Evolutionary conservation across 495 filamentous ascomycete species (phyloP), one percentile per base, ranked within the genome.

Genomic region (Hamigera avellanea): DNA sequence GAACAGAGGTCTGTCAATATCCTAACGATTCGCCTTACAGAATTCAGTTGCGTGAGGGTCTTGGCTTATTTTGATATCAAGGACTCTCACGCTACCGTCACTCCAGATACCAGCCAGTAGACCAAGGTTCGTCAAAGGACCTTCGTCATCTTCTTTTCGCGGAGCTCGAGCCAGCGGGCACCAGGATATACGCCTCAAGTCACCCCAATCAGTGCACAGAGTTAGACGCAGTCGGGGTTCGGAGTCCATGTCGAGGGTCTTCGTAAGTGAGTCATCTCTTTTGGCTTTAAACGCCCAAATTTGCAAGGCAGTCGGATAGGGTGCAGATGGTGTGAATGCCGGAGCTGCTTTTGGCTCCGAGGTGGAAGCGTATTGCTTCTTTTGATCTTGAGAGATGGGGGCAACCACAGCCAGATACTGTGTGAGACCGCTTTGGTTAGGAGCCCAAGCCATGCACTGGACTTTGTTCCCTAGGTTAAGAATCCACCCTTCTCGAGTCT

Each of bases 191-290:
- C 64, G 59, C 36, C 64, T 67, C 10, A 76, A 46, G 36, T 70
- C 56, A 3, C 77, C 80, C 76, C 79, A 83, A 6, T 76, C 61
- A 2, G 72, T 70, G 45, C 78, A 82, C 14, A 81, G 42, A 2
- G 70, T 63, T n/a, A 70, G 46, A 30, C 52, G 59, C 36, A 75
- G 49, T 33, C 42, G 47, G 10, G 72, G 70, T 19, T 51, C 40
- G 29, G 14, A 43, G 12, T 41, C 39, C 42, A 63, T 54, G 45
- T 73, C 61, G 6, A 77, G 47, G 14, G 46, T 40, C 37, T 54
- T 43, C 6, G 52, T 55, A 3, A 46, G 23, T 9, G 41, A 30
- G 1, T 53, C 52, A 13, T 43, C 48, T 28, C 48, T 35, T 32
- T 51, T 54, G 4, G 60, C 51, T 39, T 54, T 50, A 51, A 81